Conservation (phyloP, 1,284 basidiomycete species). For the Apiotrichum siamense region DNA sequence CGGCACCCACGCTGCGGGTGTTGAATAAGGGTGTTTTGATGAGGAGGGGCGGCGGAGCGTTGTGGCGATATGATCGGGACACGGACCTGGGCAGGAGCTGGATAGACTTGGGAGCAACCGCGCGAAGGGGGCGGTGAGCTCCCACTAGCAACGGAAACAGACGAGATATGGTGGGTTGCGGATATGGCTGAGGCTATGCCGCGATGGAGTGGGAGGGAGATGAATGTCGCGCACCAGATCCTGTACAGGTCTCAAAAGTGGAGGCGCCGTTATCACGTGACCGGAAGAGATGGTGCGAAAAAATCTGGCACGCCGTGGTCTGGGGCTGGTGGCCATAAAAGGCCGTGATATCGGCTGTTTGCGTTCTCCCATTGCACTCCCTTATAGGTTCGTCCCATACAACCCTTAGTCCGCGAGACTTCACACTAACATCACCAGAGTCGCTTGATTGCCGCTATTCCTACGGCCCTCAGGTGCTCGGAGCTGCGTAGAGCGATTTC, state of each 20-base stretch:
- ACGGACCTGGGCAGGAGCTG: background rate
- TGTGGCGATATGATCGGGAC: background rate
- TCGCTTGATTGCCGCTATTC: constrained; percentile 30
- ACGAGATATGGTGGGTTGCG: background rate
- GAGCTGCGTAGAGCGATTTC: constrained; percentile 31
- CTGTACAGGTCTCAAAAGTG: background rate
- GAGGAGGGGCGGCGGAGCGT: background rate
- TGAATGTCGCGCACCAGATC: too few relatives aligned
- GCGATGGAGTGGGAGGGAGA: too few relatives aligned
- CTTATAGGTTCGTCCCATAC: constrained; percentile 30
- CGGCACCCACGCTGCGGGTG: too few relatives aligned
- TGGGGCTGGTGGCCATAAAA: background rate
- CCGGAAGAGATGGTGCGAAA: background rate
- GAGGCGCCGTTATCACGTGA: background rate
- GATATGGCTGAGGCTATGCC: too few relatives aligned
- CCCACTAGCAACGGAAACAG: background rate
- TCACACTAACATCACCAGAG: constrained; percentile 25
- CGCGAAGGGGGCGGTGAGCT: background rate
- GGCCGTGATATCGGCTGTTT: background rate
- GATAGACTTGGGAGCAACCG: background rate
- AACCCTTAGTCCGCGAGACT: background rate
- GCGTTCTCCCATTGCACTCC: constrained; percentile 21
- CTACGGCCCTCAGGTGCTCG: constrained; percentile 37
- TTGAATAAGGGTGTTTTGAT: background rate
- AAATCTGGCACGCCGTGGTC: background rate